Base-by-base conservation (phyloP, 345 rosid species). In the Acer negundo region DNA sequence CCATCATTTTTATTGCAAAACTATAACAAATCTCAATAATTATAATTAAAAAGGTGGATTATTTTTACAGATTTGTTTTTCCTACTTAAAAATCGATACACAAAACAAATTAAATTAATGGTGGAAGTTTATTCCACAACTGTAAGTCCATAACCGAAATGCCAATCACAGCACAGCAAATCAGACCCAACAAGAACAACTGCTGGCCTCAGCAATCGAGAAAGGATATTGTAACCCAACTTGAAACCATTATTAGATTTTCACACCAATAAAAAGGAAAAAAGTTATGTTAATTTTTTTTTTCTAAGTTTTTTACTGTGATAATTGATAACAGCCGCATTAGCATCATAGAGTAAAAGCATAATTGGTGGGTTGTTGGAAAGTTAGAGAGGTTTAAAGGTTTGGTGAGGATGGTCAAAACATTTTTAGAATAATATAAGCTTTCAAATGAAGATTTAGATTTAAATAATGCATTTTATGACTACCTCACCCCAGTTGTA, bases 351-450 rank as follows among this genome's bases (percentile, higher is more conserved):
- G 23, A n/a, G 26, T 40, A 31, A 35, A 19, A 3, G 26, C 7
- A 53, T 31, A 1, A 10, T 74, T 63, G 61, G 70, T 46, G 42
- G 82, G 78, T 72, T 72, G 87, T 47, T 75, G 80, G 84, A 22
- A 73, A 73, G 74, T 66, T n/a, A n/a, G 10, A 26, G 44, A 78
- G 74, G 62, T 55, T 61, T 68, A 58, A 5, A 22, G 15, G 64
- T 66, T 76, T 12, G 80, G 80, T 72, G 65, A 75, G 44, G 2
- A 35, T 66, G 78, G 75, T 75, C 75, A 69, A 81, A 82, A 13
- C 17, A 7, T 46, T 5, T 19, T 74, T 56, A 15, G 13, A 68
- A 62, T 26, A 8, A 56, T 51, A 73, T 44, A 70, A 65, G 75
- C 67, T 79, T 79, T 15, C 19, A 4, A 77, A 67, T 71, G 75